Evolutionary conservation across 1,284 basidiomycete genomes (phyloP), one percentile per base, ranked within the genome.

Genomic region (Irpex sp.): DNA sequence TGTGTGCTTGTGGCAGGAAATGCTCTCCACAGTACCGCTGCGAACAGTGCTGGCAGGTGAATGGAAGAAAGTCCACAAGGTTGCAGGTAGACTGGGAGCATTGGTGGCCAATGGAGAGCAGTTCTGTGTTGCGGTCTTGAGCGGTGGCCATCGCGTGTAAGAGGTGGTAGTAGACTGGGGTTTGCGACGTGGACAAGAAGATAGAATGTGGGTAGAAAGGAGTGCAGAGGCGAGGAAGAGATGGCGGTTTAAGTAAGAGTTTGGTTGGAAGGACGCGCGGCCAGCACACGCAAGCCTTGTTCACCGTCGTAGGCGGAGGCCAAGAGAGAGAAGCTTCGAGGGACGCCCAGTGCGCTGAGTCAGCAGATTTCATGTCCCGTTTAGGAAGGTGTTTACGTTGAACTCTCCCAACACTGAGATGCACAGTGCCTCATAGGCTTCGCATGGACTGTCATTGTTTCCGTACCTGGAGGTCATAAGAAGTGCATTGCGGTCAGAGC

Each of bases 31-130:
- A 93, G 75, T 86, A 93, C 0, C 79, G 78, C 21, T 81, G 73
- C 13, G 78, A 71, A 70, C 90, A 93, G 68, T 91, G 88, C 59
- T 89, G 84, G 71, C 91, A 92, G 75, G 87, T 89, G 80, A 92
- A 89, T 0, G 91, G 90, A n/a, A 93, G 77, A 69, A 91, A 93
- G 77, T 93, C 92, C 69, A 92, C 81, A 65, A 90, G 81, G 35
- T 79, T 74, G 75, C 91, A 93, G 1, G 81, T 75, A 0, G 80
- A 69, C 55, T 84, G 79, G 17, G 87, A 84, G 74, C 90, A 93
- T 69, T 90, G 87, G 63, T 83, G 81, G n/a, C 90, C 91, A 64
- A 92, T 73, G 54, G 77, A 74, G 58, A 93, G 80, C 17, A 93
- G 77, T 35, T 86, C 81, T 15, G 76, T 69, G 63, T 87, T 83